Evolutionary conservation across 176 grass and related monocot species (phyloP).

Genomic region (Oryza officinalis): DNA sequence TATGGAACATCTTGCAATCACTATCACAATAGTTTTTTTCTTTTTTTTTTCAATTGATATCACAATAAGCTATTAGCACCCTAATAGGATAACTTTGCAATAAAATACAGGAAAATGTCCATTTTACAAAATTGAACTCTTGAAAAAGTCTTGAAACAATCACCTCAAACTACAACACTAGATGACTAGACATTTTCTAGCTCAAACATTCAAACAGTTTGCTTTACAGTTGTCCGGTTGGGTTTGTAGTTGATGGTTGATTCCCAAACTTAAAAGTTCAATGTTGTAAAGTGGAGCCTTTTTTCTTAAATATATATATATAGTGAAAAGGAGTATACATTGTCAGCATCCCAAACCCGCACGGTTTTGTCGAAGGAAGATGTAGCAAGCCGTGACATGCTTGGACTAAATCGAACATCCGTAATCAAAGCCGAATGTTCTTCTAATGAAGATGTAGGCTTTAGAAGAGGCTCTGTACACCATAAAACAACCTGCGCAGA

Average conservation of each 20-base stretch:
- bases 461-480: slow-evolving; percentile 62
- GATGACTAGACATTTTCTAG: not conserved
- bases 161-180: not conserved
- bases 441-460: slow-evolving; percentile 76
- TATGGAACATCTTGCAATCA: slow-evolving; percentile 17
- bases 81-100: not conserved
- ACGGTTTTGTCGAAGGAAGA: slow-evolving; percentile 98
- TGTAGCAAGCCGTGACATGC: slow-evolving; percentile 87
- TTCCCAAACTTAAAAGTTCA: not conserved
- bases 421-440: slow-evolving; percentile 84
- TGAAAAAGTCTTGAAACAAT: not conserved
- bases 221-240: not conserved
- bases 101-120: not conserved
- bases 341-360: slow-evolving; percentile 97
- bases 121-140: not conserved
- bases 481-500: slow-evolving; percentile 75
- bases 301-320: not conserved
- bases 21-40: too few species aligned
- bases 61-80: not conserved
- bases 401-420: slow-evolving; percentile 98
- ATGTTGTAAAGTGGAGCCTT: not conserved
- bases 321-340: slow-evolving; percentile 58
- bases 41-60: not conserved
- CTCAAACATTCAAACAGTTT: not conserved
- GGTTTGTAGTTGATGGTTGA: not conserved